Base-by-base conservation (phyloP, 768 basidiomycete species). In the Pleurotus djamor region DNA sequence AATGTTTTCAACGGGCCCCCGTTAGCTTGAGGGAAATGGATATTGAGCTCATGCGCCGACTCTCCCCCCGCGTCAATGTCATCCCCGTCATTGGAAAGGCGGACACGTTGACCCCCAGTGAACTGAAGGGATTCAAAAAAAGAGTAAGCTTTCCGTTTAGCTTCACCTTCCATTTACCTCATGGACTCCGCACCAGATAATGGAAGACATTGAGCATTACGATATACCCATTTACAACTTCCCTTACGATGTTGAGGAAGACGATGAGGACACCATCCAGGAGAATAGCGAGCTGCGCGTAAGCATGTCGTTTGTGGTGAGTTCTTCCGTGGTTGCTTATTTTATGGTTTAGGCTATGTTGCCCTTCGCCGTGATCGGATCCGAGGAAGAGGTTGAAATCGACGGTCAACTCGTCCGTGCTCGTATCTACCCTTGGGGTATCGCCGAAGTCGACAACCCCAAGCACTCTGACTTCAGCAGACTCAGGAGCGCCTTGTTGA, bases 131-230 rank as follows among this genome's bases (percentile, higher is more conserved):
- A 9, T 99, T 99, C 86, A 99, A 96, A 82, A 95, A 95, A 75
- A 82, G 97, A 72, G 89, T 89, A 58, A 59, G 83, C 74, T 4
- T 57, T 52, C 21, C 45, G 16, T 13, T 47, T 32, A 41, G 35
- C 37, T 51, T 45, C 34, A 8, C 14, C 45, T 32, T 36, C 47
- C 43, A 34, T 48, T 44, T 4, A 59, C 28, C 28, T 32, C 7
- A 56, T 33, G 54, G 38, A 17, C 7, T 28, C 21, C 21, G 48
- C 2, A 37, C 1, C 64, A 97, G 95, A 88, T 99, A 68, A 99
- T 98, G 96, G 96, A 99, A 74, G 97, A 99, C 71, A 99, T 99
- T 66, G 96, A 98, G 68, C 85, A 98, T 79, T 98, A 98, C 69
- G 89, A 91, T 64, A 98, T 99, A 66, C 97, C 97, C 4, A 90